These are phyloP conservation scores for Kluyveromyces siamensis DNA, from an alignment of 805 yeast species.

Conservation along the genomic window DNA sequence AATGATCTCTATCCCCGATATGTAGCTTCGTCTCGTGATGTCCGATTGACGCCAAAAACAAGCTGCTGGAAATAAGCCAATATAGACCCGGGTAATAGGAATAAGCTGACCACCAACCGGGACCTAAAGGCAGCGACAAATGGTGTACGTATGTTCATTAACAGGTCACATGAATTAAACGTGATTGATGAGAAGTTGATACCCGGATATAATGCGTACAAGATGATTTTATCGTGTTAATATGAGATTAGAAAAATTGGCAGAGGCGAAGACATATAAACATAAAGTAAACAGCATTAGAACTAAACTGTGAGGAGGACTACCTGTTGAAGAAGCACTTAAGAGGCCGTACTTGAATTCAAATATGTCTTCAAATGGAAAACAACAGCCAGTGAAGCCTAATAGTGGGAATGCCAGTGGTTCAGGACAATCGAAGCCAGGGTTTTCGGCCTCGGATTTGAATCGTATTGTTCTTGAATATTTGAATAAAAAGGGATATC, in stretches of 20 bases:
- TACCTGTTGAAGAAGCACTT: background rate
- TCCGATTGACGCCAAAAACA: background rate
- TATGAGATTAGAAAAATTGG: background rate
- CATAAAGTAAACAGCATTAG: background rate
- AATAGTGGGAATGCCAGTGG: constrained; percentile 11
- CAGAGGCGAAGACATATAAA: background rate
- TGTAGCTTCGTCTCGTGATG: background rate
- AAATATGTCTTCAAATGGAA: constrained; percentile 2
- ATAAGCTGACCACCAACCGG: too few species aligned
- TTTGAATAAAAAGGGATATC: constrained; percentile 87
- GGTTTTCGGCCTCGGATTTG: constrained; percentile 72
- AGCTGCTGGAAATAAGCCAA: background rate
- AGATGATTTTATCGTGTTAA: background rate
- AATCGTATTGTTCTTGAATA: constrained; percentile 90
- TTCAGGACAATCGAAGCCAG: constrained; percentile 13
- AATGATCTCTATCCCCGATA: too few species aligned
- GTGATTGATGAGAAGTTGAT: too few species aligned
- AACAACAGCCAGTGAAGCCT: constrained; percentile 1
- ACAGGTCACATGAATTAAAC: too few species aligned
- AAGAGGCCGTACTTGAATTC: background rate
- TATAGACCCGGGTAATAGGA: background rate
- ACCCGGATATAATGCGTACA: background rate
- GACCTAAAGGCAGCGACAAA: too few species aligned
- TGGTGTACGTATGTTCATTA: background rate
- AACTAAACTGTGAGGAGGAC: background rate